A percentile compares a stretch with the other conserved stretches of the same genome.
phyloP scores from a whole-genome alignment of 208 protist species.

The Trypanosomatidae sp. region DNA sequence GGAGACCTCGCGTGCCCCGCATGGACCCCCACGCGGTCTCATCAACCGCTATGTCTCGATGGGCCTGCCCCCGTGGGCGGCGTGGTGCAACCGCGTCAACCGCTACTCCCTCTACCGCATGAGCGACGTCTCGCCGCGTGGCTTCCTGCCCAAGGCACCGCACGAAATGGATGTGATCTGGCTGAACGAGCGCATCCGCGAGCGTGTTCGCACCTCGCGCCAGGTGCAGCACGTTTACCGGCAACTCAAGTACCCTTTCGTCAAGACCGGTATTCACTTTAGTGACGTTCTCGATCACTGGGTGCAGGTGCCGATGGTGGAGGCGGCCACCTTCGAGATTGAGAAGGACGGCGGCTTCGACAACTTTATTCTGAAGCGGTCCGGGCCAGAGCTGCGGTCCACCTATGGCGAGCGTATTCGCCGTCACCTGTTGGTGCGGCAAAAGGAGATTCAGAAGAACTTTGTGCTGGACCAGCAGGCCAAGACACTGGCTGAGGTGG shows the following conservation, averaged over 20 bases:
- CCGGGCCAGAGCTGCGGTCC: slow-evolving; percentile 82
- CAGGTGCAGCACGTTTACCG: slow-evolving; percentile 89
- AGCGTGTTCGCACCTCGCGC: slow-evolving; percentile 86
- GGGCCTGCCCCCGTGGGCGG: slow-evolving; percentile 90
- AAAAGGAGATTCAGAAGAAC: slow-evolving; percentile 92
- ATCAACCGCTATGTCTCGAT: slow-evolving; percentile 91
- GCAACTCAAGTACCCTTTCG: slow-evolving; percentile 89
- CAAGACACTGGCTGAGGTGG: slow-evolving; percentile 51
- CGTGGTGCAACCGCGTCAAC: slow-evolving; percentile 88
- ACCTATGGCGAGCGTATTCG: slow-evolving; percentile 89
- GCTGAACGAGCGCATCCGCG: slow-evolving; percentile 88
- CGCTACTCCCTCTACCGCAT: slow-evolving; percentile 86
- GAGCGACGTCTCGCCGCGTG: slow-evolving; percentile 71
- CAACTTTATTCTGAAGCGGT: slow-evolving; percentile 88
- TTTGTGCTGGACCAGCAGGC: slow-evolving; percentile 87
- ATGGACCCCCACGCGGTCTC: slow-evolving; percentile 82
- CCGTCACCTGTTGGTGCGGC: slow-evolving; percentile 85
- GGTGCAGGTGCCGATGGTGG: slow-evolving; percentile 92
- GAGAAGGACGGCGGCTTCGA: slow-evolving; percentile 91
- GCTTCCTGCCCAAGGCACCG: slow-evolving; percentile 72
- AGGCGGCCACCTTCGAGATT: slow-evolving; percentile 87
- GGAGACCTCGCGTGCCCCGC: slow-evolving; percentile 78
- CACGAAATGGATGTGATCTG: slow-evolving; percentile 93
- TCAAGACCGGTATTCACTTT: slow-evolving; percentile 88
- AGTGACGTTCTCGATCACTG: slow-evolving; percentile 89